These are phyloP conservation scores for Erythrophleum ivorense DNA, from an alignment of 331 rosid genomes.

Conservation along the genomic window DNA sequence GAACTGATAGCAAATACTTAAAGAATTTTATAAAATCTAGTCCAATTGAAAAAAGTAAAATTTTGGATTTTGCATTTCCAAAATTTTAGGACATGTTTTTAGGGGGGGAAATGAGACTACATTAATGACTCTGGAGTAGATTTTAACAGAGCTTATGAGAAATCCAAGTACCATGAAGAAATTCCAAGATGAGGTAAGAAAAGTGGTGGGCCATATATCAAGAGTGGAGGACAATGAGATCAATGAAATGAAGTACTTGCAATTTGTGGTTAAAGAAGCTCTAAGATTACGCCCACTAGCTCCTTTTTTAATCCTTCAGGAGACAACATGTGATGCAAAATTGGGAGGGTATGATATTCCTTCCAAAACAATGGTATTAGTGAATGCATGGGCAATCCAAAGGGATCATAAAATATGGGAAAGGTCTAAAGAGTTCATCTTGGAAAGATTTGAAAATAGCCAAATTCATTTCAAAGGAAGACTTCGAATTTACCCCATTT, in stretches of 20 bases:
- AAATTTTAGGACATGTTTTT: background rate
- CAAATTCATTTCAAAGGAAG: slow-evolving; percentile 47
- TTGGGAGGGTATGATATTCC: slow-evolving; percentile 55
- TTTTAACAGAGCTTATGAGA: background rate
- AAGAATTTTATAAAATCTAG: too few species aligned
- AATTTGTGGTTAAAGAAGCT: background rate
- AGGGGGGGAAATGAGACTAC: background rate
- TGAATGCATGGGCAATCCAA: slow-evolving; percentile 65
- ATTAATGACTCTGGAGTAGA: background rate
- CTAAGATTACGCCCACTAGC: background rate
- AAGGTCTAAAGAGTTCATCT: slow-evolving; percentile 55
- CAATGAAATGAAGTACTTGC: background rate
- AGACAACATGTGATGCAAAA: slow-evolving; percentile 24
- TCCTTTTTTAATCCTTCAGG: background rate
- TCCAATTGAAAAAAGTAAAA: too few species aligned
- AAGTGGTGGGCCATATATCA: background rate
- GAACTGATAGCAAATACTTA: too few species aligned
- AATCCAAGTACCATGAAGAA: background rate
- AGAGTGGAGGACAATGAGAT: background rate
- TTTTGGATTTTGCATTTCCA: background rate
- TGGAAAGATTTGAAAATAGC: slow-evolving; percentile 58
- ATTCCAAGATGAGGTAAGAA: background rate
- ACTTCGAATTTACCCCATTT: slow-evolving; percentile 52
- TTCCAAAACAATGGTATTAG: slow-evolving; percentile 43
- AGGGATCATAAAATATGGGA: slow-evolving; percentile 65